Evolutionary conservation across 805 yeast species (phyloP).

Genomic region (Millerozyma miso): DNA sequence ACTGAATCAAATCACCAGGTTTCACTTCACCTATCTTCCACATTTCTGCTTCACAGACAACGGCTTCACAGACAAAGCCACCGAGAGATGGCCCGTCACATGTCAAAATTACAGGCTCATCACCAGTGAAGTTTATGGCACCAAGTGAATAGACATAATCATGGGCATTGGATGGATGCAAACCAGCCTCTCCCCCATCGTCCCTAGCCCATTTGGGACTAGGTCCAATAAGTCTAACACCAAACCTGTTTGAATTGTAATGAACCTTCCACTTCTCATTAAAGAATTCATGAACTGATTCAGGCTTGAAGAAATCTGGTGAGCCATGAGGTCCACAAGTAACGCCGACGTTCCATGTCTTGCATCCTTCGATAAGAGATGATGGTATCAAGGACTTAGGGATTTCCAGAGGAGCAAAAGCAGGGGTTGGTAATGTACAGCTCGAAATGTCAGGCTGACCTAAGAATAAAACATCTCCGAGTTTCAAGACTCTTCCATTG

Average conservation of each 20-base stretch:
- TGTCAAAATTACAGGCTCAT: constrained; percentile 94
- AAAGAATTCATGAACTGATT: constrained; percentile 73
- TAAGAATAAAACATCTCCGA: constrained; percentile 87
- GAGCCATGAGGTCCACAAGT: constrained; percentile 98
- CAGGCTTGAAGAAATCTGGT: constrained; percentile 85
- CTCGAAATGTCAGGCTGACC: constrained; percentile 71
- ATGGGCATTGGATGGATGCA: constrained; percentile 98
- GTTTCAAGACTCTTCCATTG: constrained; percentile 86
- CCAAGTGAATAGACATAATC: constrained; percentile 96
- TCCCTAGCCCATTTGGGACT: constrained; percentile 95
- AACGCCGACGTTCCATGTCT: constrained; percentile 78
- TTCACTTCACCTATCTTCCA: constrained; percentile 98
- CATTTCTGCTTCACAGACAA: constrained; percentile 91
- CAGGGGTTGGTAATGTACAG: constrained; percentile 70
- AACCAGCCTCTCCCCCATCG: constrained; percentile 97
- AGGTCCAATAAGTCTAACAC: constrained; percentile 91
- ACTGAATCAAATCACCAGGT: constrained; percentile 84
- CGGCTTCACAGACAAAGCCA: constrained; percentile 96
- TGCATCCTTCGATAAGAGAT: constrained; percentile 38
- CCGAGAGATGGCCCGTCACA: constrained; percentile 98
- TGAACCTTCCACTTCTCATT: constrained; percentile 86
- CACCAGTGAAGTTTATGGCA: constrained; percentile 97
- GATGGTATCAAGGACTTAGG: constrained; percentile 57
- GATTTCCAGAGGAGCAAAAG: constrained; percentile 54
- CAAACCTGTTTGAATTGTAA: constrained; percentile 95